Evolutionary conservation across 148 eudicot species (phyloP), one percentile per base, ranked within the genome.

Genomic region (Gaultheria prostrata): DNA sequence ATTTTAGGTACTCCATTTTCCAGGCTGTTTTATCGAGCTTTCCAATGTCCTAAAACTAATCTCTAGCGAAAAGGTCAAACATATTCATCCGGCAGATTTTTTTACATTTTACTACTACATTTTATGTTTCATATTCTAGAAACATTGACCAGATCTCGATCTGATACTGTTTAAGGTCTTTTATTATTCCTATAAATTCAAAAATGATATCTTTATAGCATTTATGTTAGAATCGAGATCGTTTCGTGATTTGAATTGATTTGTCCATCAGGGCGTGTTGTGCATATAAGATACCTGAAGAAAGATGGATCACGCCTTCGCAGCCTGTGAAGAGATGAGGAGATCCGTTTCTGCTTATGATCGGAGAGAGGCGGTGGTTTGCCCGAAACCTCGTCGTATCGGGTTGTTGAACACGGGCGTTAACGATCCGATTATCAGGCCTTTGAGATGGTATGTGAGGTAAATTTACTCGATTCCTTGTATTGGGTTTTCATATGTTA

Each of bases 301-400:
- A 67, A 77, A 76, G 80, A 94, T 94, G 98, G 90, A 89, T 86
- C 92, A 88, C 89, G 85, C 85, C 78, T 91, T 93, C 81, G 89
- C 90, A 13, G 89, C 92, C 77, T 63, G 72, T 70, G 91, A 91
- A 20, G 93, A 87, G 83, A 88, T 86, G 88, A 83, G 88, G 87
- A 85, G 87, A 78, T 90, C 88, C 54, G 87, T 90, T 63, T 82
- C 87, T 14, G 74, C 82, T 78, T 45, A 80, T 51, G 92, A 91
- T 33, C 84, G 85, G 63, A 87, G 83, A 83, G 91, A 84, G 70
- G 73, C 85, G 46, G 88, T 93, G 43, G 98, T 97, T 80, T 97
- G 98, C 78, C 99, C 98, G 0, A 93, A 92, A 82, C 98, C 99
- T 39, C 91, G 98, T 59, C 95, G 99, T 33, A 86, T 93, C 3